Percentiles rank a stretch among this genome's conserved stretches.
Conservation (phyloP, 106 monocot species). For the Dendrobium officinale region DNA sequence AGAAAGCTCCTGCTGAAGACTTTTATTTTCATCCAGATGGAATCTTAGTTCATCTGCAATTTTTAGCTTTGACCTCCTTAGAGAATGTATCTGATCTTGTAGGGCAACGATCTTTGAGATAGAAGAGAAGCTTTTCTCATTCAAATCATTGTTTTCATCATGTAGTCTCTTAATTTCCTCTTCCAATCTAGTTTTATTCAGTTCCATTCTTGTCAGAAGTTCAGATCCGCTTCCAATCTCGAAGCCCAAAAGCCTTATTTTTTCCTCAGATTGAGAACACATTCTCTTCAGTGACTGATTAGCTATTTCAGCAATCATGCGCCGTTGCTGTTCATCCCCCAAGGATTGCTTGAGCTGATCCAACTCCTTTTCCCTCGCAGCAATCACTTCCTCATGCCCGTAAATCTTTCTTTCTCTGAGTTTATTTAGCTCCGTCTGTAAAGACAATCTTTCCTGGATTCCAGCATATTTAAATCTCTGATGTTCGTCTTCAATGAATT, state of each 20-base stretch:
- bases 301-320: constrained; percentile 12
- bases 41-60: constrained; percentile 28
- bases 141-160: constrained; percentile 31
- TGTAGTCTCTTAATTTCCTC: constrained; percentile 33
- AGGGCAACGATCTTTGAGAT: constrained; percentile 27
- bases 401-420: constrained; percentile 25
- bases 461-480: constrained; percentile 23
- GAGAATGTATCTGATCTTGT: constrained; percentile 27
- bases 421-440: constrained; percentile 21
- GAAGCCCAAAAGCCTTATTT: constrained; percentile 19
- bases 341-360: constrained; percentile 19
- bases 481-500: constrained; percentile 20
- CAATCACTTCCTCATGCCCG: constrained; percentile 14
- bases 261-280: constrained; percentile 30
- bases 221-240: constrained; percentile 13
- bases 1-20: constrained; percentile 29
- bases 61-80: constrained; percentile 29
- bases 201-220: constrained; percentile 23
- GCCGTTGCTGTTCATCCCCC: constrained; percentile 9
- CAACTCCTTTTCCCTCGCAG: constrained; percentile 21
- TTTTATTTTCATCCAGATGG: constrained; percentile 29
- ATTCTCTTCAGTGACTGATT: constrained; percentile 15
- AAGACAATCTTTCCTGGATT: constrained; percentile 26
- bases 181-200: constrained; percentile 22
- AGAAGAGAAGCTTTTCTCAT: constrained; percentile 35